Evolutionary conservation across 2,329 filamentous ascomycete species (phyloP).

Genomic region (Botrytis pseudocinerea): DNA sequence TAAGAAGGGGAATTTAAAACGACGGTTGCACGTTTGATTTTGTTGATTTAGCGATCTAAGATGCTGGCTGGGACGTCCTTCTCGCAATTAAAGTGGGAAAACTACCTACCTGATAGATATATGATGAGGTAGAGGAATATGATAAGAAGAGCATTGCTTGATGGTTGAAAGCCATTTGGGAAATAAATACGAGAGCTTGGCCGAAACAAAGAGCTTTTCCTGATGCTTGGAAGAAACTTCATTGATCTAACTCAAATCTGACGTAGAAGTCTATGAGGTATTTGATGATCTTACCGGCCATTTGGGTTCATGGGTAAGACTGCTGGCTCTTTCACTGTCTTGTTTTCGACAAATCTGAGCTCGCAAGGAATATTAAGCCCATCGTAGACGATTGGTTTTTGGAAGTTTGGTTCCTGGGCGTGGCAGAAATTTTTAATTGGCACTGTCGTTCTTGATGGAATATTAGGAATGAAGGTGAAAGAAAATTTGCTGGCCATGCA

Average conservation of each 20-base stretch:
- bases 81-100: not conserved
- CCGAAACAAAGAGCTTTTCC: not conserved
- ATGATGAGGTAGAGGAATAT: no score
- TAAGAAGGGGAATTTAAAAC: not conserved
- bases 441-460: not conserved
- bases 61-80: not conserved
- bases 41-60: not conserved
- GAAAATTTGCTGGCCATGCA: not conserved
- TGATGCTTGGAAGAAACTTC: not conserved
- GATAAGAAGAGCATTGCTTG: no score
- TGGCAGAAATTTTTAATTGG: accelerated
- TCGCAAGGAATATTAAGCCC: constrained; percentile 41
- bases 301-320: constrained; percentile 40
- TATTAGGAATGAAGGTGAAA: accelerated
- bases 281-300: constrained; percentile 21
- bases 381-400: constrained; percentile 42
- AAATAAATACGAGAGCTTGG: not conserved
- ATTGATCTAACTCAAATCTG: constrained; percentile 29
- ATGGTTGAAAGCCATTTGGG: no score
- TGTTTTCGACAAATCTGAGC: constrained; percentile 32
- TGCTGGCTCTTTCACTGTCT: constrained; percentile 43
- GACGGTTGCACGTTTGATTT: not conserved
- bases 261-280: constrained; percentile 27
- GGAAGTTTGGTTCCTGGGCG: constrained; percentile 18
- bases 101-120: no score